A percentile compares a stretch with the other conserved stretches of the same genome.
phyloP scores from a whole-genome alignment of 78 protist genomes.

The Mastigamoeba balamuthi region DNA sequence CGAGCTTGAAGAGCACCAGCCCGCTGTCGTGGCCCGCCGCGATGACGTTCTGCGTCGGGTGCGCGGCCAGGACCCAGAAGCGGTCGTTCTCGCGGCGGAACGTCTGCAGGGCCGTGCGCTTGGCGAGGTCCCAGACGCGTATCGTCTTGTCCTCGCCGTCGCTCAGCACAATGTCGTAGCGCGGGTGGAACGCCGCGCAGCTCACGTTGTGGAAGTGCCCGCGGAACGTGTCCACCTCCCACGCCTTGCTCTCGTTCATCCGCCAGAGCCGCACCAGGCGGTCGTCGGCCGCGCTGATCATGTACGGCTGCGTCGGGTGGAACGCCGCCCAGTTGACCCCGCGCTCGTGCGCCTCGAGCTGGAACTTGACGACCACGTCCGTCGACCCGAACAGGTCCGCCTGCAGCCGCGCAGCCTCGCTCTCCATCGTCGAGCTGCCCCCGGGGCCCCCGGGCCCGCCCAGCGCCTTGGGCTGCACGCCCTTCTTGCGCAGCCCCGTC shows the following conservation, averaged over 20 bases:
- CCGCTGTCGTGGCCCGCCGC: slow-evolving; percentile 97
- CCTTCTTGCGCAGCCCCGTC: slow-evolving; percentile 55
- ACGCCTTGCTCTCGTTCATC: slow-evolving; percentile 57
- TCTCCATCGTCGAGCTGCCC: slow-evolving; percentile 11
- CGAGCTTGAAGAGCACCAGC: slow-evolving; percentile 89
- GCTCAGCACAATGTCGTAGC: slow-evolving; percentile 60
- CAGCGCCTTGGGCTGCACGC: slow-evolving; percentile 13
- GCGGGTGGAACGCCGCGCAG: slow-evolving; percentile 91
- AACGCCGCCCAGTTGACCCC: slow-evolving; percentile 98
- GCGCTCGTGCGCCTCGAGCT: slow-evolving; percentile 83
- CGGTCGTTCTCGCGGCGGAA: slow-evolving; percentile 92
- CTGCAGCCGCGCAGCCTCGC: slow-evolving; percentile 37
- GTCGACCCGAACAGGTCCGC: slow-evolving; percentile 75
- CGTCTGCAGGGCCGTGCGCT: slow-evolving; percentile 60
- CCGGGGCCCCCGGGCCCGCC: slow-evolving; percentile 9
- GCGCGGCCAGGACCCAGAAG: slow-evolving; percentile 93
- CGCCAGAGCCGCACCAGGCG: slow-evolving; percentile 91
- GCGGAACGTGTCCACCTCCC: slow-evolving; percentile 86
- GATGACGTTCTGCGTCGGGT: slow-evolving; percentile 75
- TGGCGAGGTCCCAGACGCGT: slow-evolving; percentile 93
- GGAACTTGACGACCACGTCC: slow-evolving; percentile 76
- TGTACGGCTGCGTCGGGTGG: slow-evolving; percentile 89
- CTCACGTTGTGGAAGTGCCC: slow-evolving; percentile 94
- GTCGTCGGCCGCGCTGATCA: slow-evolving; percentile 95
- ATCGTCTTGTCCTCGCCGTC: slow-evolving; percentile 94